Evolutionary conservation across 306 rosid genomes (phyloP).

Genomic region (Vigna hirtella): DNA sequence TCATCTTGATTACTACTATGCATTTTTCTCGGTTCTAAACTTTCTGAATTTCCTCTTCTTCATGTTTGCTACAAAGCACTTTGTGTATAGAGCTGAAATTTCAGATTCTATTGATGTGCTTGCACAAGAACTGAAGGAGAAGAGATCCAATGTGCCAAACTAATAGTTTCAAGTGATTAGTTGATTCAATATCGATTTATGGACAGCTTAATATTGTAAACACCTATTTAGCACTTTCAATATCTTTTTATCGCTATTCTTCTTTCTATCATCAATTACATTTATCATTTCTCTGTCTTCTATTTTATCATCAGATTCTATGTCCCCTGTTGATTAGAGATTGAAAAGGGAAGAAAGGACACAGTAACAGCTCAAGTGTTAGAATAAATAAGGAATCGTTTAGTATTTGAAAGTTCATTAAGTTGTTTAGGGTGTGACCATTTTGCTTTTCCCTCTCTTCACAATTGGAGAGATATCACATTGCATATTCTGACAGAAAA

Average conservation of each 20-base stretch:
- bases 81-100: conserved; percentile 73
- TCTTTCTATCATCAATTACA: not conserved
- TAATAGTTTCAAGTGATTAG: conserved; percentile 16
- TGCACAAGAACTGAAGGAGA: conserved; percentile 55
- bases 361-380: not conserved
- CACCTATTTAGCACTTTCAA: not conserved
- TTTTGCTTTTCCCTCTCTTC: not conserved
- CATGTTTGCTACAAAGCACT: conserved; percentile 49
- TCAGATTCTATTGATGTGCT: conserved; percentile 65
- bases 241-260: not conserved
- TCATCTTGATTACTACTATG: conserved; percentile 67
- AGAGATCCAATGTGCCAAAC: not conserved
- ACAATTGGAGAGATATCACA: not conserved
- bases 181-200: not conserved
- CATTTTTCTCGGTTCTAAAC: conserved; percentile 53
- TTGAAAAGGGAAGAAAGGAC: not conserved
- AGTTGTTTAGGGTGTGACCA: not conserved
- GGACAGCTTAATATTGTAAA: not conserved
- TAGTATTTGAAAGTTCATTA: not conserved
- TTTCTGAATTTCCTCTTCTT: conserved; percentile 64
- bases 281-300: not conserved
- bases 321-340: not conserved
- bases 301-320: not conserved
- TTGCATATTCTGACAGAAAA: not conserved
- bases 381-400: not conserved